Evolutionary conservation across 768 basidiomycete genomes (phyloP), one percentile per base, ranked within the genome.

Genomic region (Lactarius trivialis): DNA sequence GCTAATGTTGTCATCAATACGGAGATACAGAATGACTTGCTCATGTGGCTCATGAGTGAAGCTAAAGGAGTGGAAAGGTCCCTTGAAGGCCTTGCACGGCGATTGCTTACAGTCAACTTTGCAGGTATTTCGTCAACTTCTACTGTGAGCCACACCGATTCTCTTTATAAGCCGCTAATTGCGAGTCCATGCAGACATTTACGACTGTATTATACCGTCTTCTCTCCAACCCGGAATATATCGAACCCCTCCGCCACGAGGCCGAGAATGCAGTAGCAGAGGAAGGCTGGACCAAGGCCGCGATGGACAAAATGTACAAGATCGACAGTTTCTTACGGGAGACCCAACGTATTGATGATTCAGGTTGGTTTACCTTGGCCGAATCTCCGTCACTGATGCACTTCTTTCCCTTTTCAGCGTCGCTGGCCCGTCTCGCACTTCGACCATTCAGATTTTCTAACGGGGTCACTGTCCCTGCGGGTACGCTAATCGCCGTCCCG

Each of bases 41-140:
- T 79, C 12, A 71, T 71, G 34, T 78, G 76, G 79, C 69, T 79
- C n/a, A 70, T 79, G 65, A 73, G 73, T 12, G 72, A 72, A 14
- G 71, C 70, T 45, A 49, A 67, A 68, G 63, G 71, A 65, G 36
- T 69, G 60, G 65, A 77, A 68, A 65, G 67, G 67, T 63, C 67
- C 63, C 64, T 71, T 32, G 66, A 73, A 43, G 70, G 70, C 49
- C 56, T 77, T 8, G 56, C 66, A 1, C 56, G 43, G 19, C 72
- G 75, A 51, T 68, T 78, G 53, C 70, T 79, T 39, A 52, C 71
- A 4, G 64, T 78, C 28, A 75, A 79, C 63, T 76, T 79, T 56
- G 71, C 74, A 4, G 68, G 75, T 2, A 68, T 77, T 49, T 76
- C 74, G 52, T 73, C 70, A 14, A 70, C 73, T 7, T 64, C 76